Evolutionary conservation across 73 alveolate genomes (phyloP).

Genomic region (Uronychia setigera): DNA sequence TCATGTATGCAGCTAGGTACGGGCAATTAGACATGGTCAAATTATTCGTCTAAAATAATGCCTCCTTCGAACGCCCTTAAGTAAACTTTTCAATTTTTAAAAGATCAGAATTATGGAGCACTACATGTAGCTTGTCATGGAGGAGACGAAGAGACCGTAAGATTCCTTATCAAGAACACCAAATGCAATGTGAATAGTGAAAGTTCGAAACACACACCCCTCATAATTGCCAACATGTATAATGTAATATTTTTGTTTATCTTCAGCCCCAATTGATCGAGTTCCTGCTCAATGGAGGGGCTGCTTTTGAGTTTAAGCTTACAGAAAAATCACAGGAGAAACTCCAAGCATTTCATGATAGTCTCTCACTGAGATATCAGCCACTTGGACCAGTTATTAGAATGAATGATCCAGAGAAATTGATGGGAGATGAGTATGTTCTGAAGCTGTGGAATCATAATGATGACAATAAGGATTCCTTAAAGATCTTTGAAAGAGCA

Average conservation of each 20-base stretch:
- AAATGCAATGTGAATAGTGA: slow-evolving; percentile 14
- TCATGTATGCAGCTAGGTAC: slow-evolving; percentile 59
- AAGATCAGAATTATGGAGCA: slow-evolving; percentile 9
- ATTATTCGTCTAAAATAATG: slow-evolving; percentile 31
- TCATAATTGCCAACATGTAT: background rate
- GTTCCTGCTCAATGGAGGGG: background rate
- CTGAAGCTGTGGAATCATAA: too few relatives aligned
- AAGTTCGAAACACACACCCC: background rate
- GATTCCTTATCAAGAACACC: slow-evolving; percentile 25
- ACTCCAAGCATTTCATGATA: too few relatives aligned
- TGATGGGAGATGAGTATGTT: too few relatives aligned
- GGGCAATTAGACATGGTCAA: slow-evolving; percentile 55
- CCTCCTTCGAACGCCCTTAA: slow-evolving; percentile 13
- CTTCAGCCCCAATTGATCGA: background rate
- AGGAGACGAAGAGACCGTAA: slow-evolving; percentile 39
- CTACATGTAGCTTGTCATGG: slow-evolving; percentile 64
- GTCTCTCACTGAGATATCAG: too few relatives aligned
- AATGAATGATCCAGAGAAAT: too few relatives aligned
- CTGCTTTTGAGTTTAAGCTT: background rate
- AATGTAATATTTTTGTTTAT: background rate
- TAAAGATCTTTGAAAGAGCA: too few relatives aligned
- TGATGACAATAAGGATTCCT: too few relatives aligned
- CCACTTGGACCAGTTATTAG: too few relatives aligned
- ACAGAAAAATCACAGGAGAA: too few relatives aligned
- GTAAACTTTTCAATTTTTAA: background rate